A percentile compares a stretch with the other conserved stretches of the same genome.
Conservation (phyloP, 345 rosid species). For the Eucalyptus curtisii region DNA sequence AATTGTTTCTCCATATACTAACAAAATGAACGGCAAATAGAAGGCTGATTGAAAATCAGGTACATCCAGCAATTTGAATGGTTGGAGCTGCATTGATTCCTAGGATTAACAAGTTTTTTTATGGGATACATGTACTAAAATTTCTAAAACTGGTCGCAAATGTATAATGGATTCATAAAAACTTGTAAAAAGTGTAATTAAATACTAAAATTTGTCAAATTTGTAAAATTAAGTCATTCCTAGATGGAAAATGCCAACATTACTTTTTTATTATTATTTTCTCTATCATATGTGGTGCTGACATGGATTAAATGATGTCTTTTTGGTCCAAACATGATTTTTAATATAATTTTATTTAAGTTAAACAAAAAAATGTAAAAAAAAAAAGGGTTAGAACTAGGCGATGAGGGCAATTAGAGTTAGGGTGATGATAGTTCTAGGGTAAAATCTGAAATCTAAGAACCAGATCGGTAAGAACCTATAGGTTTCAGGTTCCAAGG, state of each 20-base stretch:
- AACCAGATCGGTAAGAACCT: too few relatives aligned
- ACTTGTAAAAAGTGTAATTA: too few relatives aligned
- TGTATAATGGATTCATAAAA: not conserved
- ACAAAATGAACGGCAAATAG: not conserved
- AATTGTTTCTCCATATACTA: not conserved
- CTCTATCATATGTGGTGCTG: not conserved
- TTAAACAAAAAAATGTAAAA: too few relatives aligned
- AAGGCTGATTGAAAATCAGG: not conserved
- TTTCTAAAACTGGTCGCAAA: too few relatives aligned
- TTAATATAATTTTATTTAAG: too few relatives aligned
- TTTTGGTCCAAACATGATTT: not conserved
- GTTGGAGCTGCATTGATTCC: not conserved
- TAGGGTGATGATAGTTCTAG: too few relatives aligned
- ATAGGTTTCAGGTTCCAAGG: fast-evolving
- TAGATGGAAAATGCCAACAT: too few relatives aligned
- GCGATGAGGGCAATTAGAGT: fast-evolving
- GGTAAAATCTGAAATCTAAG: too few relatives aligned
- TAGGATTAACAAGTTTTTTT: not conserved
- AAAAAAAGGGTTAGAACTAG: too few relatives aligned
- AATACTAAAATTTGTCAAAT: not conserved
- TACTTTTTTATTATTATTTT: too few relatives aligned
- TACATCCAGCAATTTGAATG: not conserved
- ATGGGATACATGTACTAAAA: not conserved
- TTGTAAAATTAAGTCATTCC: too few relatives aligned
- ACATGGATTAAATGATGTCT: not conserved